Percentiles rank a stretch among this genome's conserved stretches.
Conservation (phyloP, 1,284 basidiomycete genomes). For the Pseudozyma pruni region DNA sequence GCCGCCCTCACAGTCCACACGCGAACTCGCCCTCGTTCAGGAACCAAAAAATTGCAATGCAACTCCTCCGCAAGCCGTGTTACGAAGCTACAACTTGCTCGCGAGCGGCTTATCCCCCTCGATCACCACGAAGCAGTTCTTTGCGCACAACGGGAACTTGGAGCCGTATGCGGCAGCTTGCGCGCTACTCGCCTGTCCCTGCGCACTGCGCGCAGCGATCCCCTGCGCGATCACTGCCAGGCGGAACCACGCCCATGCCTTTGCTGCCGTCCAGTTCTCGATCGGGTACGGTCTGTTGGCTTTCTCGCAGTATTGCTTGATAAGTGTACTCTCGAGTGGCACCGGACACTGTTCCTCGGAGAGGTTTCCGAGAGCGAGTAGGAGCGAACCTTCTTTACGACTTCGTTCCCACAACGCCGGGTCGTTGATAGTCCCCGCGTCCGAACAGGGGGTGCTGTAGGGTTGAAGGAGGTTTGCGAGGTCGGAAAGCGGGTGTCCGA, state of each 20-base stretch:
- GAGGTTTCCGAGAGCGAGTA: conserved; percentile 68
- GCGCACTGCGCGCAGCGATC: conserved; percentile 86
- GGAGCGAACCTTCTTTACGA: conserved; percentile 26
- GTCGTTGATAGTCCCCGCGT: conserved; percentile 22
- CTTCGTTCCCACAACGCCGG: conserved; percentile 11
- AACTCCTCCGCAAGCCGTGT: too few relatives aligned
- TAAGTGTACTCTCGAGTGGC: conserved; percentile 76
- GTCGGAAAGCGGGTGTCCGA: conserved; percentile 77
- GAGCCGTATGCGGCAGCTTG: conserved; percentile 58
- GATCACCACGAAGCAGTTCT: conserved; percentile 24
- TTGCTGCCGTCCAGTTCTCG: conserved; percentile 78
- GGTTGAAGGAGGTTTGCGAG: conserved; percentile 88
- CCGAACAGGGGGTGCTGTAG: conserved; percentile 39
- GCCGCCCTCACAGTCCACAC: too few relatives aligned
- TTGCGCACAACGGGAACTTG: conserved; percentile 52
- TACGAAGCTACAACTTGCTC: conserved; percentile 15
- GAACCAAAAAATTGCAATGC: background rate
- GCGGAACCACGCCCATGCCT: conserved; percentile 88
- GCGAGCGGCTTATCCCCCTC: conserved; percentile 8
- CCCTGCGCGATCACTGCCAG: conserved; percentile 90
- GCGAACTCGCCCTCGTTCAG: too few relatives aligned
- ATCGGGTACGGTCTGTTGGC: conserved; percentile 78
- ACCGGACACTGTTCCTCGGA: conserved; percentile 72
- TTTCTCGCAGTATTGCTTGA: conserved; percentile 78
- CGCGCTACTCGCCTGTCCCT: conserved; percentile 87